Percentiles rank a stretch among this genome's conserved stretches.
phyloP scores from a whole-genome alignment of 2,329 filamentous ascomycete species.

The Penicillium janthinellum region DNA sequence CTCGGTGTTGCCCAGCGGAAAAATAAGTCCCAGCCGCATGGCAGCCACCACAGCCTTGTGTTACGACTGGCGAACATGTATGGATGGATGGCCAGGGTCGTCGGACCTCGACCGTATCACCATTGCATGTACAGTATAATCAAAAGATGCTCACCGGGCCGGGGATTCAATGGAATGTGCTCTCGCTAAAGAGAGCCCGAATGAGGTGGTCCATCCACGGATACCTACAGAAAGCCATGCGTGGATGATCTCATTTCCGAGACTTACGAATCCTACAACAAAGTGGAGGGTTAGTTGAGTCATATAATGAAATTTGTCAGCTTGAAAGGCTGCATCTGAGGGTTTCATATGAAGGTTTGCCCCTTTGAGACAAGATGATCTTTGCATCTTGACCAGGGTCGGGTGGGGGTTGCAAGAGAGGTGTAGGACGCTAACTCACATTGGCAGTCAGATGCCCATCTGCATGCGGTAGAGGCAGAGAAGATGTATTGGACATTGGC shows the following conservation, averaged over 20 bases:
- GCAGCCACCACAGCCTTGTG: conserved; percentile 34
- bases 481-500: neutral
- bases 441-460: conserved; percentile 14
- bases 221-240: conserved; percentile 22
- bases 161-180: conserved; percentile 7
- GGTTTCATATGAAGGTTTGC: conserved; percentile 6
- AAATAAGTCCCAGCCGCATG: conserved; percentile 35
- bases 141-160: neutral
- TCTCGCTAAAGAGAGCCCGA: neutral
- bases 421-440: neutral
- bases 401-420: conserved; percentile 6
- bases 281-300: neutral
- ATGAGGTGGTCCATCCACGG: conserved; percentile 23
- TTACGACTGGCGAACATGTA: conserved; percentile 20
- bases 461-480: conserved; percentile 9
- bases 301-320: conserved; percentile 8
- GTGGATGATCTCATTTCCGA: conserved; percentile 22
- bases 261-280: conserved; percentile 5
- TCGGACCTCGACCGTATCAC: neutral
- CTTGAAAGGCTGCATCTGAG: neutral
- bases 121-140: neutral
- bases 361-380: conserved; percentile 5
- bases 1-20: conserved; percentile 19
- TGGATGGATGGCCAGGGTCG: conserved; percentile 2
- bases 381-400: conserved; percentile 18